These are phyloP conservation scores for Hypoxylon sp. DNA, from an alignment of 2,329 filamentous ascomycete species.

Conservation along the genomic window DNA sequence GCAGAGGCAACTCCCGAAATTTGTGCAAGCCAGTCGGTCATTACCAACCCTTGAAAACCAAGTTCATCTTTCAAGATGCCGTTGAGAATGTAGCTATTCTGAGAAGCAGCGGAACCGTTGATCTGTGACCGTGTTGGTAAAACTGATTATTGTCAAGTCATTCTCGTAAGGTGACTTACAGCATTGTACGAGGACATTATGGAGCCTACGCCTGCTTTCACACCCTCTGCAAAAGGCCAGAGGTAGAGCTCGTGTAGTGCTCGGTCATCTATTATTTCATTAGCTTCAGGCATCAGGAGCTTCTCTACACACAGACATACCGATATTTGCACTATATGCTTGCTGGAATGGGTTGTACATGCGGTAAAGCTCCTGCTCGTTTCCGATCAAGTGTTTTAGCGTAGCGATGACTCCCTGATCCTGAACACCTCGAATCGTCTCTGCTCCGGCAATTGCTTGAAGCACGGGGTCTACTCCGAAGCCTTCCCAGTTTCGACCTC, in stretches of 20 bases:
- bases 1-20: slow-evolving; percentile 80
- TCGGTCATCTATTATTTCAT: slow-evolving; percentile 50
- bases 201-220: slow-evolving; percentile 82
- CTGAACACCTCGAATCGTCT: slow-evolving; percentile 71
- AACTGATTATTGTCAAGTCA: not conserved
- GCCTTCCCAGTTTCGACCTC: slow-evolving; percentile 82
- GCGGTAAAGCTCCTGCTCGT: slow-evolving; percentile 68
- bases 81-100: slow-evolving; percentile 78
- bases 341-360: slow-evolving; percentile 69
- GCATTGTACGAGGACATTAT: slow-evolving; percentile 89
- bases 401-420: slow-evolving; percentile 69
- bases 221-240: slow-evolving; percentile 84
- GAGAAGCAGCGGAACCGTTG: slow-evolving; percentile 76
- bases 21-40: slow-evolving; percentile 84
- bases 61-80: slow-evolving; percentile 81
- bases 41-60: slow-evolving; percentile 79
- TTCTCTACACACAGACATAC: slow-evolving; percentile 58
- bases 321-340: slow-evolving; percentile 76
- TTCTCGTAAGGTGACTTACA: slow-evolving; percentile 49
- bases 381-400: slow-evolving; percentile 71
- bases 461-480: slow-evolving; percentile 80
- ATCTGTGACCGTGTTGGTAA: slow-evolving; percentile 61
- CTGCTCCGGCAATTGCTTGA: slow-evolving; percentile 65
- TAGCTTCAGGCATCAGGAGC: not conserved
- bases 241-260: slow-evolving; percentile 79